A percentile compares a stretch with the other conserved stretches of the same genome.
These are phyloP conservation scores for Amoebophrya sp. DNA, from an alignment of 169 alveolate species.

Conservation along the genomic window DNA sequence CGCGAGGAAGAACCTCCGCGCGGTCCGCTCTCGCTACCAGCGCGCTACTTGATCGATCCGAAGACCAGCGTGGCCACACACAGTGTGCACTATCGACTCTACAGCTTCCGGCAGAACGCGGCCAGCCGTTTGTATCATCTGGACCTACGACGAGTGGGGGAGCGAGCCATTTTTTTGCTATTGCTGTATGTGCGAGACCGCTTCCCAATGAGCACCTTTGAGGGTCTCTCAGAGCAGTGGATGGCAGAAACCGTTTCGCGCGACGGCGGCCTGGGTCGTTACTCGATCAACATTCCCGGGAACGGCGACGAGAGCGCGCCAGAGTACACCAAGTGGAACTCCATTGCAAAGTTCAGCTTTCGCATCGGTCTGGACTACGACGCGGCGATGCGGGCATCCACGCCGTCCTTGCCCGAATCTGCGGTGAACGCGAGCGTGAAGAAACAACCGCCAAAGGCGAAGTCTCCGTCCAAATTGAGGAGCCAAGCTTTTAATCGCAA, in stretches of 20 bases:
- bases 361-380: conserved; percentile 4
- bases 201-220: not conserved
- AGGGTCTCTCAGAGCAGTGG: not conserved
- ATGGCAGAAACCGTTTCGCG: not conserved
- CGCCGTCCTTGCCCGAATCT: not conserved
- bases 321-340: too few relatives aligned
- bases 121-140: not conserved
- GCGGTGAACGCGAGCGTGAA: too few relatives aligned
- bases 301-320: not conserved
- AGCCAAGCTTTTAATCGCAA: not conserved
- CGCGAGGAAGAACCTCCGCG: not conserved
- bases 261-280: not conserved
- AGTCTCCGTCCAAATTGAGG: too few relatives aligned
- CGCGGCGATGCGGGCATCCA: not conserved
- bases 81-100: conserved; percentile 15
- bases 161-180: not conserved
- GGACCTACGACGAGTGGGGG: not conserved
- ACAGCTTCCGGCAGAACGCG: not conserved
- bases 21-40: not conserved
- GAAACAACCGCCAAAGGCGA: too few relatives aligned
- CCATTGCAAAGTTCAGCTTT: not conserved
- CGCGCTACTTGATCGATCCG: not conserved
- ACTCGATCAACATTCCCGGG: not conserved
- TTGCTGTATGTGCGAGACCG: not conserved
- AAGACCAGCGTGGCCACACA: not conserved